A percentile compares a stretch with the other conserved stretches of the same genome.
phyloP scores from a whole-genome alignment of 2,329 filamentous ascomycete genomes.

The Sclerotinia trifoliorum region DNA sequence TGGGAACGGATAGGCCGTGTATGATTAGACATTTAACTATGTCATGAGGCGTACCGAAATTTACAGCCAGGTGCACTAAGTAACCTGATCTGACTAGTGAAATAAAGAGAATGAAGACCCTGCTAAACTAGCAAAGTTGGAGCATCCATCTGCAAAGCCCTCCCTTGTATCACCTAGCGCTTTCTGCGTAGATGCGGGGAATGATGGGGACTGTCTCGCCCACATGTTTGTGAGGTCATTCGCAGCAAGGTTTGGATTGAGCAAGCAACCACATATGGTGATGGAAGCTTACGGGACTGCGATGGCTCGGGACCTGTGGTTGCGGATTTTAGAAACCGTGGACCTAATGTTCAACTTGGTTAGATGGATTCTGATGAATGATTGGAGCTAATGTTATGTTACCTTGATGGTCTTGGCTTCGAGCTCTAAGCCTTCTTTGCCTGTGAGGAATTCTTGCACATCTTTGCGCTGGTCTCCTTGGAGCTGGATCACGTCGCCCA shows the following conservation, averaged over 20 bases:
- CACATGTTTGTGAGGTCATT: background rate
- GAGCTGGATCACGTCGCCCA: constrained; percentile 99
- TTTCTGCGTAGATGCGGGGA: constrained; percentile 40
- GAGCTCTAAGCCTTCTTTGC: constrained; percentile 90
- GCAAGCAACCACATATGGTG: constrained; percentile 1
- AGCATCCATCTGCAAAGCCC: constrained; percentile 11
- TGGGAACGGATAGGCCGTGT: background rate
- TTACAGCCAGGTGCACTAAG: constrained; percentile 14
- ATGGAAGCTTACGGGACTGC: constrained; percentile 4
- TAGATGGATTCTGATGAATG: constrained; percentile 18
- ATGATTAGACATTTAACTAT: constrained; percentile 4
- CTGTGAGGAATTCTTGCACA: constrained; percentile 95
- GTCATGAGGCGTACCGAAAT: background rate
- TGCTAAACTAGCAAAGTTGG: constrained; percentile 15
- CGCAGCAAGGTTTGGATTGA: constrained; percentile 9
- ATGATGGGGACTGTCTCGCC: constrained; percentile 36
- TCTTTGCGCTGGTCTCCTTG: constrained; percentile 99
- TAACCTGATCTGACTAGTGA: constrained; percentile 14
- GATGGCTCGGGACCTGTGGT: constrained; percentile 7
- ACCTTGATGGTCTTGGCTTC: constrained; percentile 98
- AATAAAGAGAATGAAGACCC: constrained; percentile 16
- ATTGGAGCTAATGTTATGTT: constrained; percentile 27
- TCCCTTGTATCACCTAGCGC: constrained; percentile 24
- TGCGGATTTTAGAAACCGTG: constrained; percentile 59
- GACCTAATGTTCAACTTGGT: constrained; percentile 43